phyloP scores from a whole-genome alignment of 352 stramenopile species.

The Phytopythium vexans region DNA sequence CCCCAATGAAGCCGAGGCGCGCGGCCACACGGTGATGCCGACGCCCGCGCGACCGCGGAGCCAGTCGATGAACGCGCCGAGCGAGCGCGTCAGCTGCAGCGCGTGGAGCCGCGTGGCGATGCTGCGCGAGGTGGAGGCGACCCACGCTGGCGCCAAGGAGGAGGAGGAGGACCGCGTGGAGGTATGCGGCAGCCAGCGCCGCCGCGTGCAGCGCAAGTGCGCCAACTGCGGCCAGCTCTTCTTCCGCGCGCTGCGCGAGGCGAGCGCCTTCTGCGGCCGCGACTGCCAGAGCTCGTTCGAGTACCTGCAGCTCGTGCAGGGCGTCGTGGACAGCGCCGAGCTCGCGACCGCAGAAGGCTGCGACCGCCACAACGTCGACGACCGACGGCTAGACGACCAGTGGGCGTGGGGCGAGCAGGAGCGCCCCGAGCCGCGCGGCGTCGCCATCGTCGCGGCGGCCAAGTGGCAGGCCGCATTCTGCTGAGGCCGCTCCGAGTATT shows the following conservation, averaged over 20 bases:
- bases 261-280: slow-evolving; percentile 45
- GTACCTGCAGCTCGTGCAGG: slow-evolving; percentile 43
- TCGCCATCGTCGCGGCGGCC: background rate
- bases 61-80: slow-evolving; percentile 12
- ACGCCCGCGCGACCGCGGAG: slow-evolving; percentile 3
- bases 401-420: too few species aligned
- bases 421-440: background rate
- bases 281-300: slow-evolving; percentile 65
- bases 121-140: slow-evolving; percentile 4
- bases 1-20: slow-evolving; percentile 15
- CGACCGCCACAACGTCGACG: too few species aligned
- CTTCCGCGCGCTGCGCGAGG: slow-evolving; percentile 25
- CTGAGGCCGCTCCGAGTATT: background rate
- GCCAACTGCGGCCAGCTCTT: slow-evolving; percentile 53
- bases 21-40: background rate
- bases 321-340: slow-evolving; percentile 27
- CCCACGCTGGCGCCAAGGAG: slow-evolving; percentile 5
- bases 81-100: slow-evolving; percentile 11
- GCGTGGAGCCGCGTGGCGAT: slow-evolving; percentile 8
- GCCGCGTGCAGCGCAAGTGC: slow-evolving; percentile 36
- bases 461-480: background rate
- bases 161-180: slow-evolving; percentile 2
- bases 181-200: slow-evolving; percentile 12
- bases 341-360: background rate
- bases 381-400: slow-evolving; percentile 1